Evolutionary conservation across 768 basidiomycete genomes (phyloP).

Genomic region (Rhodotorula paludigena): DNA sequence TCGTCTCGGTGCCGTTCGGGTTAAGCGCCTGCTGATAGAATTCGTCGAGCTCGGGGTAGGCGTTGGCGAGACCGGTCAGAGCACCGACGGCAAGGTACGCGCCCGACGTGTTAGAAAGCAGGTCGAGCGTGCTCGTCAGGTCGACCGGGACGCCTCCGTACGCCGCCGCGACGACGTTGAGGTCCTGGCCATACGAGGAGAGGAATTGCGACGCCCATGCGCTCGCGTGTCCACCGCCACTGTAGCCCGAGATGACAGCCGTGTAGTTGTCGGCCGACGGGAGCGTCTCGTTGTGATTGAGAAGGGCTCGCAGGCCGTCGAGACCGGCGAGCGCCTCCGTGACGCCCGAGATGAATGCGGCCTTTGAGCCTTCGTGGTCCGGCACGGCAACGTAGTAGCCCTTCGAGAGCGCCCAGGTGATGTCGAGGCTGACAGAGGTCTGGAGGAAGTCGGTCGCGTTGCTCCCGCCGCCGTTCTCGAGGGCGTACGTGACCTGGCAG

Average conservation of each 20-base stretch:
- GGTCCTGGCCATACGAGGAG: not conserved
- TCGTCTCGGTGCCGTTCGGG: not conserved
- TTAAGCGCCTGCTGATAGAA: not conserved
- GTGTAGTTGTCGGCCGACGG: not conserved
- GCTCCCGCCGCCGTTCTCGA: not conserved
- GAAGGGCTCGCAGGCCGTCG: conserved; percentile 8
- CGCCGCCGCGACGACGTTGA: conserved; percentile 5
- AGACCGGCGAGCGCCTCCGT: conserved; percentile 4
- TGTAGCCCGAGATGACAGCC: conserved; percentile 11
- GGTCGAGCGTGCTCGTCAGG: not conserved
- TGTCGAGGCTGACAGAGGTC: not conserved
- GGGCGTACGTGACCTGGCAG: not conserved
- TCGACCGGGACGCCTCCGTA: conserved; percentile 6
- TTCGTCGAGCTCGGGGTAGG: not conserved
- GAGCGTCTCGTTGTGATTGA: not conserved
- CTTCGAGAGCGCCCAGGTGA: not conserved
- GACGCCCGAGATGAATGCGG: conserved; percentile 4
- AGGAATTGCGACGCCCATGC: not conserved
- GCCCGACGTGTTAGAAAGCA: not conserved
- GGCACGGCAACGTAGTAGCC: conserved; percentile 6
- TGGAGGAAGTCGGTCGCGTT: not conserved
- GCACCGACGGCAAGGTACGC: not conserved
- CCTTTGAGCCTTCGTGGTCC: conserved; percentile 9
- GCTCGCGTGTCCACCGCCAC: conserved; percentile 2
- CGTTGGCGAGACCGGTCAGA: conserved; percentile 8